Evolutionary conservation across 129 eudicot genomes (phyloP).

Genomic region (Daucus carota): DNA sequence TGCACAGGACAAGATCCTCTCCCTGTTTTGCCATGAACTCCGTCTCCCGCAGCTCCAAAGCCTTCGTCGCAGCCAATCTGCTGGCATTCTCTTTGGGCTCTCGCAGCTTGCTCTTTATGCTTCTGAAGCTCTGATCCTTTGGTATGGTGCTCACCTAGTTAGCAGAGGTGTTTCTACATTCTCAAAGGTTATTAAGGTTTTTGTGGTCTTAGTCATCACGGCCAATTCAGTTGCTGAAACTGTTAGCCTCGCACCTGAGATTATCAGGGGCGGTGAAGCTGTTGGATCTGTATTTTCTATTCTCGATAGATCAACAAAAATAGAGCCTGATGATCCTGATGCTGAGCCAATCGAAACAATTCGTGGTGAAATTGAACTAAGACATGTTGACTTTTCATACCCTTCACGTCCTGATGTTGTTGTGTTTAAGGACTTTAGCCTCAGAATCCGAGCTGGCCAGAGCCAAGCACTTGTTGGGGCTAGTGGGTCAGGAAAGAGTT

Average conservation of each 20-base stretch:
- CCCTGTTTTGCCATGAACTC: slow-evolving; percentile 62
- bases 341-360: slow-evolving; percentile 59
- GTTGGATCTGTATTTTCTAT: slow-evolving; percentile 85
- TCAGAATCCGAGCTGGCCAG: slow-evolving; percentile 85
- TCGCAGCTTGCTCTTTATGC: slow-evolving; percentile 91
- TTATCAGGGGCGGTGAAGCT: slow-evolving; percentile 91
- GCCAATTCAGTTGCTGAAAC: slow-evolving; percentile 95
- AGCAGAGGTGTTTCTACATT: slow-evolving; percentile 67
- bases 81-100: slow-evolving; percentile 77
- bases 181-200: slow-evolving; percentile 87
- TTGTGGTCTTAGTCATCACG: slow-evolving; percentile 77
- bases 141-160: slow-evolving; percentile 93
- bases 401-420: slow-evolving; percentile 81
- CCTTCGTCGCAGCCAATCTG: slow-evolving; percentile 58
- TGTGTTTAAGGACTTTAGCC: slow-evolving; percentile 73
- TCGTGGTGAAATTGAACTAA: slow-evolving; percentile 87
- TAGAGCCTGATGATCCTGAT: slow-evolving; percentile 83
- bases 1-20: slow-evolving; percentile 77
- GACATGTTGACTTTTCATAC: slow-evolving; percentile 86
- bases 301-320: slow-evolving; percentile 70
- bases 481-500: slow-evolving; percentile 93
- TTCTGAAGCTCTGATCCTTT: slow-evolving; percentile 87
- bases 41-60: slow-evolving; percentile 66
- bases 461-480: slow-evolving; percentile 98
- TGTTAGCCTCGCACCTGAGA: slow-evolving; percentile 92